Conservation (phyloP, 805 yeast genomes). For the Metschnikowia matae region DNA sequence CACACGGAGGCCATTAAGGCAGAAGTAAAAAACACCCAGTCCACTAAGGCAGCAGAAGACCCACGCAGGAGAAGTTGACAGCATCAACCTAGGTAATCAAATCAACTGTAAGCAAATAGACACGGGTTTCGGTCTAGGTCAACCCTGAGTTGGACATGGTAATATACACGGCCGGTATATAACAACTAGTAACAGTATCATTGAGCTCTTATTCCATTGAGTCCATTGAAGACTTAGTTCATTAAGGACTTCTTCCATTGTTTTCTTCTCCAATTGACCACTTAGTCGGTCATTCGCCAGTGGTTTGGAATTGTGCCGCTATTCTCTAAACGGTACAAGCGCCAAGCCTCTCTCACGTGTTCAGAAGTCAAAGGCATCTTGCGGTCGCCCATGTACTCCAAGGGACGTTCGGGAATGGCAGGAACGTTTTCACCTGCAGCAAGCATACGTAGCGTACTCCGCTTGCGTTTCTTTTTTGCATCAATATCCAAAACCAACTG, state of each 20-base stretch:
- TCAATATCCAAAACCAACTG: slow-evolving; percentile 34
- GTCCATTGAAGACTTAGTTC: too few species aligned
- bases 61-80: too few species aligned
- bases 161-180: too few species aligned
- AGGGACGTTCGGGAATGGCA: slow-evolving; percentile 20
- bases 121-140: slow-evolving; percentile 70
- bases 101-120: slow-evolving; percentile 69
- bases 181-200: neutral
- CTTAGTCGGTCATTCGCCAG: slow-evolving; percentile 47
- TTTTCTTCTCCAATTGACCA: too few species aligned
- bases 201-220: too few species aligned
- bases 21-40: too few species aligned
- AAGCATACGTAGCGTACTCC: slow-evolving; percentile 32
- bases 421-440: slow-evolving; percentile 32
- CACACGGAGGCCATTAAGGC: slow-evolving; percentile 72
- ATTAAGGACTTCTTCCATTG: too few species aligned
- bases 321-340: slow-evolving; percentile 64
- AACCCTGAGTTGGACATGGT: slow-evolving; percentile 13
- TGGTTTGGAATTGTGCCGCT: slow-evolving; percentile 58
- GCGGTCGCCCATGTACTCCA: slow-evolving; percentile 39
- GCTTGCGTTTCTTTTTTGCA: slow-evolving; percentile 32
- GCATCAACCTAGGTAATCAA: slow-evolving; percentile 64
- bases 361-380: slow-evolving; percentile 71
- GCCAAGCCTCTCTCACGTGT: slow-evolving; percentile 86
- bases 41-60: too few species aligned